Base-by-base conservation (phyloP, 2,329 filamentous ascomycete genomes). In the Beauveria bassiana region DNA sequence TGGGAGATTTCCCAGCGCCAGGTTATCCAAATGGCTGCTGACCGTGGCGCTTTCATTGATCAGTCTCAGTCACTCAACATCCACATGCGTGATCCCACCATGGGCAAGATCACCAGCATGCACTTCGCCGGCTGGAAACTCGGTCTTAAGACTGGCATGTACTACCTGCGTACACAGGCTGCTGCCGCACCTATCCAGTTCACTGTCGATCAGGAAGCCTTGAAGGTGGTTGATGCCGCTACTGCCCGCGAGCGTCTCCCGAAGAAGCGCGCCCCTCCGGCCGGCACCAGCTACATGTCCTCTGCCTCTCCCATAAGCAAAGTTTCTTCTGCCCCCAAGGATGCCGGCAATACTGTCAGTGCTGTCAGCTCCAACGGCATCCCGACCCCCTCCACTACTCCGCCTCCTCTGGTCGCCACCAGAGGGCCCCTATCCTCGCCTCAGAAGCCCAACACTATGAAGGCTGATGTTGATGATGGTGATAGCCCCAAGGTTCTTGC, bases 101-200 rank as follows among this genome's bases (percentile, higher is more conserved):
- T 99, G 93, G 95, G 95, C 79, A 99, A 99, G 85, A 96, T 99
- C 76, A 99, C 95, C 63, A 95, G 89, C 75, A 99, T 99, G 95
- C 95, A 99, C 81, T 99, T 99, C 73, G 86, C 95, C 54, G 95
- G 95, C 70, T 99, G 95, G 95, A 99, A 98, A 84, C 87, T 98
- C 67, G 95, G 95, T 71, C 86, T 99, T 68, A 99, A 99, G 89
- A 99, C 95, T 42, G 95, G 95, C 81, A 98, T 99, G 95, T 99
- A 99, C 87, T 99, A 99, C 79, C 87, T 99, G 69, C 91, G 95
- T 70, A 99, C 95, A 53, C 95, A 96, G 86, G 95, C 95, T 65
- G 95, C 95, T 42, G 93, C 93, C 20, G 92, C 93, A 52, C 95
- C 95, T 59, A 99, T 99, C 68, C 95, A 99, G 77, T 99, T 99